Base-by-base conservation (phyloP, 2,329 filamentous ascomycete species). In the Leptographium lundbergii region DNA sequence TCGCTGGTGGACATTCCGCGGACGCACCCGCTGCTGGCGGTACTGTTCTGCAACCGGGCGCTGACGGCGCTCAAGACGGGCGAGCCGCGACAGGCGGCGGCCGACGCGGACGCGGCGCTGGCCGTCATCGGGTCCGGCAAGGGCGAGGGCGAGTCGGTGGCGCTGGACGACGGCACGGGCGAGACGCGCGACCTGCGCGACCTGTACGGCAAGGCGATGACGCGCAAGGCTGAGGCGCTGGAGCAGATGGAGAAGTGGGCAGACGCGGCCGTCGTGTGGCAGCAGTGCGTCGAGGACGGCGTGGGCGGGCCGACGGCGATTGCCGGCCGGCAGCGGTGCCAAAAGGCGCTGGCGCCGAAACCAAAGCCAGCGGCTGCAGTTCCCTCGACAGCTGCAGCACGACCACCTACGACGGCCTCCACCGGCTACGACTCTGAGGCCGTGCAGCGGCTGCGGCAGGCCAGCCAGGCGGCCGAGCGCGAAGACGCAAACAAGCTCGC, bases 211-310 rank as follows among this genome's bases (percentile, higher is more conserved):
- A 99, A 97, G 71, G 92, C 92, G 0, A 75, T 97, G 34, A 92
- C 89, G 74, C 87, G 94, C 58, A 97, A 97, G 75, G 94, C 94
- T 0, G 94, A 99, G 73, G 94, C 91, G 1, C 78, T 97, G 9
- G 94, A 99, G 71, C 88, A 96, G 68, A 87, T 99, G 78, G 94
- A 99, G 74, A 89, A 87, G 69, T 99, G 92, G 92, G 73, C 75
- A 3, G 92, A 97, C 56, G 94, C 94, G 1, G 85, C 84, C 0
- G 74, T 77, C 2, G 84, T 88, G 0, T 99, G 94, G 94, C 84
- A 86, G 66, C 75, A 81, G 58, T 91, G 89, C 39, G 88, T 97
- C 1, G 88, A 95, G 71, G 83, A 82, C 29, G 90, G 91, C 4
- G 83, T 95, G 19, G 92, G 94, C n/a, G 92, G 91, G 9, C 77